phyloP scores from a whole-genome alignment of 352 stramenopile species.

The Globisporangium ultimum region DNA sequence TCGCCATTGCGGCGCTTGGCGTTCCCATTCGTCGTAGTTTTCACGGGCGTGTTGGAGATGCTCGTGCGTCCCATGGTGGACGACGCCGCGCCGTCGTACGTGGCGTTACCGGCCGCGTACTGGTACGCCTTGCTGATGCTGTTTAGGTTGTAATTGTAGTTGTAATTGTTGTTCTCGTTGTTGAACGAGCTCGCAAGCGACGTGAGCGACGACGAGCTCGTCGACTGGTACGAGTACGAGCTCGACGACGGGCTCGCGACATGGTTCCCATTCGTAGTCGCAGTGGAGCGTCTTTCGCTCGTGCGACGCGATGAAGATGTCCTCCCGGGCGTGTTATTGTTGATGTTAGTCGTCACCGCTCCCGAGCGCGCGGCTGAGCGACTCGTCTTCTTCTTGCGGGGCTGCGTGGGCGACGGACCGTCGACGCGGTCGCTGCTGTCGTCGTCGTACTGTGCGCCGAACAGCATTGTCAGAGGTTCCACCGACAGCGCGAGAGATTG shows the following conservation, averaged over 20 bases:
- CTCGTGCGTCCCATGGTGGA: constrained; percentile 8
- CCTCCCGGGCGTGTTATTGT: constrained; percentile 3
- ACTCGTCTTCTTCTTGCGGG: constrained; percentile 33
- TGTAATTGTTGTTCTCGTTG: constrained; percentile 13
- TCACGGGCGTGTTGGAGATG: constrained; percentile 12
- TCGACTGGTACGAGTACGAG: constrained; percentile 17
- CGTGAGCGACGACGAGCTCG: constrained; percentile 19
- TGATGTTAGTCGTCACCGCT: too few species aligned
- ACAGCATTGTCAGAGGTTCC: constrained; percentile 25
- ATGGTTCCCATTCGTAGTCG: background rate
- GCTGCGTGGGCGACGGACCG: constrained; percentile 24
- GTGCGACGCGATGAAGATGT: background rate
- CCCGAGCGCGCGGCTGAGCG: too few species aligned
- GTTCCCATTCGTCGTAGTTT: background rate
- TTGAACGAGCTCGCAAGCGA: constrained; percentile 17
- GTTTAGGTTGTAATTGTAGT: constrained; percentile 13
- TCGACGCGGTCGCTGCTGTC: constrained; percentile 14
- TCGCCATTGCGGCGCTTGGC: constrained; percentile 12
- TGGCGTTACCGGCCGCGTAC: constrained; percentile 1
- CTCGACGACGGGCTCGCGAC: constrained; percentile 15
- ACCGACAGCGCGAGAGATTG: too few species aligned
- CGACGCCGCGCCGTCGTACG: background rate
- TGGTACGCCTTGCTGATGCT: constrained; percentile 5
- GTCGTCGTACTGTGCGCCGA: constrained; percentile 52
- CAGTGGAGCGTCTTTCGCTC: constrained; percentile 1